Base-by-base conservation (phyloP, 2,329 filamentous ascomycete genomes). In the Cytospora piceicola region DNA sequence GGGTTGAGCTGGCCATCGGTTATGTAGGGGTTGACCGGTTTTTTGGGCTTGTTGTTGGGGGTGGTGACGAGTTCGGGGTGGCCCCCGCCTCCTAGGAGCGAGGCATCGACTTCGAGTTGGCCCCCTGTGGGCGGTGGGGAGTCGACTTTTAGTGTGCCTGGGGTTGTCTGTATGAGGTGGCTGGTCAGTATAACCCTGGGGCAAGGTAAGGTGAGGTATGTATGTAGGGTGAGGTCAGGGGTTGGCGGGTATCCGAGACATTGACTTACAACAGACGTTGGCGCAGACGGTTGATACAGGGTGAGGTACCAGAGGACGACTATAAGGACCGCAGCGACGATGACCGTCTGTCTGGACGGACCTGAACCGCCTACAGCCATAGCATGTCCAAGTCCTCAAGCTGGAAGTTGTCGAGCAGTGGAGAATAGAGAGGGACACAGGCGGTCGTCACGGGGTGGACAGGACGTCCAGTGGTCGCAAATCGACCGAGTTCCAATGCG, bases 1-100 rank as follows among this genome's bases (percentile, higher is more conserved):
- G 66, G 66, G 59, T 68, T 68, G 39, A 68, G 66, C 27, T 68
- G 66, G 39, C 58, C 63, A 42, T 68, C 63, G 32, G 63, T 61
- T 24, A 68, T 68, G 63, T 68, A 68, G 27, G 66, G 66, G 56
- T 68, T 68, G 39, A 49, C 24, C 14, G 32, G 27, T 29, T 62
- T 63, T 22, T 54, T 55, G 46, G 66, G 63, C 51, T 49, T 49
- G 17, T 46, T 62, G 34, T 42, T 42, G 36, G 32, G 24, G 34
- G 60, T 22, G 27, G 30, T 6, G 27, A 24, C 24, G n/a, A 55
- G 51, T 29, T 56, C 60, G 6, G 60, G 60, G 4, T 56, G 36
- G 30, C 34, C 59, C 12, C 54, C 59, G 22, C 12, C 20, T 42
- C 39, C 39, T 42, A 36, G 52, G 27, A 12, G 51, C 9, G 60